phyloP scores from a whole-genome alignment of 345 rosid species.

The Populus deltoides region DNA sequence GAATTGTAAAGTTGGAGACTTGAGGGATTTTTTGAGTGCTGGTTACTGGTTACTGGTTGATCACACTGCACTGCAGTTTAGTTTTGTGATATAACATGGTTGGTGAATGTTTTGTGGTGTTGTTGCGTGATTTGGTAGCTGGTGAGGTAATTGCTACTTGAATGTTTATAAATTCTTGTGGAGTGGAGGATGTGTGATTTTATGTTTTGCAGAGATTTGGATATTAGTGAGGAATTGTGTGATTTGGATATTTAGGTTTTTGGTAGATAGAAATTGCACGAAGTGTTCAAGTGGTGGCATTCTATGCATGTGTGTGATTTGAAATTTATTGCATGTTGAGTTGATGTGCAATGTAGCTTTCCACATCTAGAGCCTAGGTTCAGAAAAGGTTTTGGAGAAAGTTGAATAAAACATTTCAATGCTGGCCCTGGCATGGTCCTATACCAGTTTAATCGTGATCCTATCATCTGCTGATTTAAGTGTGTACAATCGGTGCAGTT shows the following conservation, averaged over 20 bases:
- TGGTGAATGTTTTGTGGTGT: slow-evolving; percentile 1
- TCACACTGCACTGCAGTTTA: not conserved
- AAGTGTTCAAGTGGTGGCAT: not conserved
- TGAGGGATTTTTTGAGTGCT: not conserved
- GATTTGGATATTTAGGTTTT: not conserved
- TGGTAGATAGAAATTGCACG: not conserved
- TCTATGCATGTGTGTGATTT: not conserved
- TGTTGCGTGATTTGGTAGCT: not conserved
- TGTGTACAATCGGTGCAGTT: not conserved
- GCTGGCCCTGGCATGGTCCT: not conserved
- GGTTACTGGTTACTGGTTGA: slow-evolving; percentile 1
- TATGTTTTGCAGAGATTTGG: not conserved
- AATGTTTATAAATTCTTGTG: not conserved
- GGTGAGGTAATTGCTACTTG: not conserved
- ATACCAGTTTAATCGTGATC: not conserved
- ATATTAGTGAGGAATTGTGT: not conserved
- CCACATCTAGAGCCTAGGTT: not conserved
- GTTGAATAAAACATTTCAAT: not conserved
- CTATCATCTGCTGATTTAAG: not conserved
- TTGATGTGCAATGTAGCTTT: not conserved
- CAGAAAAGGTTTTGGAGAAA: not conserved
- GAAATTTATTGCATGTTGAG: not conserved
- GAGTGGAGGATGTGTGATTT: not conserved
- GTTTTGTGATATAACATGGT: not conserved
- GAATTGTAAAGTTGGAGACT: not conserved